These are phyloP conservation scores for Rhytidiadelphus loreus DNA, from an alignment of 225 moss, liverwort and hornwort species.

Conservation along the genomic window DNA sequence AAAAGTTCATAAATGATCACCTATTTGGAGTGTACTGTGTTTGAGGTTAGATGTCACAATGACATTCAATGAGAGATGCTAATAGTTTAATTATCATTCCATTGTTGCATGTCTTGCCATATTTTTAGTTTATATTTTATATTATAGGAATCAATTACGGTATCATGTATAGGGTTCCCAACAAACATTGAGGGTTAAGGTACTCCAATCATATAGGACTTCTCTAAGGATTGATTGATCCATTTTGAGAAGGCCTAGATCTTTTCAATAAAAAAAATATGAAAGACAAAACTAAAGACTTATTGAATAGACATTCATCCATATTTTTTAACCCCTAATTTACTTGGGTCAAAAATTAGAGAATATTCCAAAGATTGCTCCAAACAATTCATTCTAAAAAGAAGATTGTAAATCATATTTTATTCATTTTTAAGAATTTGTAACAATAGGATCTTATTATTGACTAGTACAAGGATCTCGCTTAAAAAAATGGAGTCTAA, in stretches of 20 bases:
- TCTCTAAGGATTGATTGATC: background rate
- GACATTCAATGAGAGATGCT: background rate
- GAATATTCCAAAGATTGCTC: fast-evolving
- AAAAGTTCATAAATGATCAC: background rate
- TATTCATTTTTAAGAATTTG: background rate
- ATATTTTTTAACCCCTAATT: background rate
- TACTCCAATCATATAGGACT: fast-evolving
- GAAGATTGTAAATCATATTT: background rate
- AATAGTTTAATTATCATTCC: background rate
- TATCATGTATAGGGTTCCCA: fast-evolving
- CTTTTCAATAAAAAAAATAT: background rate
- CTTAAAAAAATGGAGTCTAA: no score
- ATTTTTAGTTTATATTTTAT: background rate
- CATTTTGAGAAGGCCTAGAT: background rate
- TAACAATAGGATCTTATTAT: background rate
- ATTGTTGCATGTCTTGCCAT: background rate
- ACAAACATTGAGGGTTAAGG: background rate
- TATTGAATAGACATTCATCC: background rate
- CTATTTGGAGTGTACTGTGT: background rate
- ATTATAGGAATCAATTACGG: background rate
- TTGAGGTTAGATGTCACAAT: background rate
- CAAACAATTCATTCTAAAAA: background rate
- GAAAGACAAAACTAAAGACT: background rate
- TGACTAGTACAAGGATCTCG: background rate
- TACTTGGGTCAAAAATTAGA: background rate